phyloP scores from a whole-genome alignment of 2,329 filamentous ascomycete species.

The Aspergillus aculeatus region DNA sequence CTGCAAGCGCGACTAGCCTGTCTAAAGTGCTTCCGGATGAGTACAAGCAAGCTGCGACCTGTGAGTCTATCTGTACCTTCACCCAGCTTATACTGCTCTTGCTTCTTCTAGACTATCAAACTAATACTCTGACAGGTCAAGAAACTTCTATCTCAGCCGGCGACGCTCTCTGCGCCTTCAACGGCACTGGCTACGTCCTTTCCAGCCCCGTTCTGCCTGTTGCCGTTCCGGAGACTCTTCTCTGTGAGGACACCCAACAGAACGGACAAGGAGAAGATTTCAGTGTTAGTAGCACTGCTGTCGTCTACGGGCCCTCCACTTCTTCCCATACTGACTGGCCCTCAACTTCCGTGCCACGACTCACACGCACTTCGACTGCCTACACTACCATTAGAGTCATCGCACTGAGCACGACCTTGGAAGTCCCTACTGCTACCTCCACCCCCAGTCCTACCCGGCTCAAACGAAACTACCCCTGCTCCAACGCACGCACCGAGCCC shows the following conservation, averaged over 20 bases:
- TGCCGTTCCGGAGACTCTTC: slow-evolving; percentile 15
- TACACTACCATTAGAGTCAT: not conserved
- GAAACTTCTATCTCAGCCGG: slow-evolving; percentile 15
- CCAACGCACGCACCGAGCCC: not conserved
- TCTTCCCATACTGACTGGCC: no score
- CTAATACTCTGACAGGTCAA: slow-evolving; percentile 13
- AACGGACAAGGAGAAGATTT: no score
- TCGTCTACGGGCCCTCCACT: no score
- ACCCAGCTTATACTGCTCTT: not conserved
- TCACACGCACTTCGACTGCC: no score
- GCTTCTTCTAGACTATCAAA: not conserved
- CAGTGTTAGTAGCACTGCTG: no score
- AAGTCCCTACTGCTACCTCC: not conserved
- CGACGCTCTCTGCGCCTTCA: slow-evolving; percentile 27
- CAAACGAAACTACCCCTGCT: not conserved
- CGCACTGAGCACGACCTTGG: no score
- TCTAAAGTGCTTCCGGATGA: slow-evolving; percentile 15
- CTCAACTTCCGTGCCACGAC: no score
- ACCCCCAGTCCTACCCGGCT: not conserved
- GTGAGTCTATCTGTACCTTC: slow-evolving; percentile 7
- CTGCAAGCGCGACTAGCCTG: slow-evolving; percentile 8
- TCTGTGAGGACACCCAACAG: slow-evolving; percentile 9
- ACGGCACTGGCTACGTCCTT: slow-evolving; percentile 24
- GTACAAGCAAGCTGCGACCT: slow-evolving; percentile 17
- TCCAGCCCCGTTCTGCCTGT: not conserved